Conservation (phyloP, 2,329 filamentous ascomycete species). For the Pseudogymnoascus sp. region DNA sequence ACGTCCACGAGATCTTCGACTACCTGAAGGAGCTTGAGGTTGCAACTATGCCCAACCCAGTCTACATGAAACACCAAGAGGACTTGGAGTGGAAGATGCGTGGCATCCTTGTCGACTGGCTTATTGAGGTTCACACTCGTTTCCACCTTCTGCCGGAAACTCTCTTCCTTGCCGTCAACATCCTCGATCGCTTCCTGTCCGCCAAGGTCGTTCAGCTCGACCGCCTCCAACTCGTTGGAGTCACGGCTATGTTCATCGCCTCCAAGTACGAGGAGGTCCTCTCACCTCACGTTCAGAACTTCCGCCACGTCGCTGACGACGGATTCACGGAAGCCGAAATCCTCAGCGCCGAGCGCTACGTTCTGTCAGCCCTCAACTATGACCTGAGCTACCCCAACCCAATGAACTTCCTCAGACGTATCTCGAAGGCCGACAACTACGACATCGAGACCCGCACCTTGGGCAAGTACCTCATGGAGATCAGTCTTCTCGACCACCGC, state of each 20-base stretch:
- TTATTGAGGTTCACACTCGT: slow-evolving; percentile 95
- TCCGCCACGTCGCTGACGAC: slow-evolving; percentile 93
- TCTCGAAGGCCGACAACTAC: slow-evolving; percentile 99
- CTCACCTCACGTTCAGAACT: slow-evolving; percentile 92
- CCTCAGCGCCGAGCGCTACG: slow-evolving; percentile 90
- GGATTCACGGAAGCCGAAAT: slow-evolving; percentile 95
- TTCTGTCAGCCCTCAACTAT: slow-evolving; percentile 86
- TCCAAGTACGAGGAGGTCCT: slow-evolving; percentile 98
- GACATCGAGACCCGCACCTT: slow-evolving; percentile 96
- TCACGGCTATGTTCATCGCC: slow-evolving; percentile 98
- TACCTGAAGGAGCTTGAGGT: slow-evolving; percentile 85
- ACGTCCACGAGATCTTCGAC: slow-evolving; percentile 94
- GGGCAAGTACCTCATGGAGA: slow-evolving; percentile 96
- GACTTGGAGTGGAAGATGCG: slow-evolving; percentile 98
- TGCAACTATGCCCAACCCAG: slow-evolving; percentile 73
- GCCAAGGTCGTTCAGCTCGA: slow-evolving; percentile 93
- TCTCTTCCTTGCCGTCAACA: slow-evolving; percentile 92
- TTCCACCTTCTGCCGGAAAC: slow-evolving; percentile 96
- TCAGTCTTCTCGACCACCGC: slow-evolving; percentile 87
- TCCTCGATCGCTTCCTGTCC: slow-evolving; percentile 95
- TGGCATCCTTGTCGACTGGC: slow-evolving; percentile 94
- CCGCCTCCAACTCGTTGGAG: slow-evolving; percentile 89
- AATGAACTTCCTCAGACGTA: slow-evolving; percentile 98
- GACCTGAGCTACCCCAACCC: slow-evolving; percentile 98
- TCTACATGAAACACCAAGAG: slow-evolving; percentile 92